Evolutionary conservation across 2,329 filamentous ascomycete species (phyloP), one percentile per base, ranked within the genome.

Genomic region (Diaporthe citri): DNA sequence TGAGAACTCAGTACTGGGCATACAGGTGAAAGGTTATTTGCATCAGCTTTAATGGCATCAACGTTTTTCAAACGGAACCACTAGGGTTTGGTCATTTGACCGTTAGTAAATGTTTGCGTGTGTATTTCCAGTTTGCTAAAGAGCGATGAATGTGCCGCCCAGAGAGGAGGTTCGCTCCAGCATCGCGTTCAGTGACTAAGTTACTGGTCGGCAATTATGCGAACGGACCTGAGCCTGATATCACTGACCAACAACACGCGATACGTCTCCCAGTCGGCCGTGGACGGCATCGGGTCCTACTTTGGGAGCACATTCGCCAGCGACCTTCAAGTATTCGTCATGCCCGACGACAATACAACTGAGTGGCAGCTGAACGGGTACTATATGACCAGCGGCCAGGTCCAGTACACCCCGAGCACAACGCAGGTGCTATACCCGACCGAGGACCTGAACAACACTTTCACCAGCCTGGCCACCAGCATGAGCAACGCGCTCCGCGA

Each of bases 401-500:
- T 66, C n/a, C 71, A 64, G 25, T 69, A 67, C 60, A 15, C 8
- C 28, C 60, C 72, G 13, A 66, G 51, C 22, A 56, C 56, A 39
- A 46, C 56, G 34, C 73, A 70, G 31, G 48, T 55, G n/a, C 72
- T 74, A 10, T 74, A 52, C 51, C 48, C 72, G 15, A 56, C 39
- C 8, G 20, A 51, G 17, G 73, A 74, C 41, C 46, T 74, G n/a
- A 69, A 72, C 28, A 20, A 25, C 12, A 74, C 66, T 15, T 74
- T 74, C 57, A 43, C 39, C 9, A 69, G 52, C 36, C 57, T 74
- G 22, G 73, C 73, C 17, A 20, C 66, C 25, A 74, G 73, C 36
- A 66, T 71, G 67, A 74, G 62, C 57, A 74, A 72, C 20, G 73
- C 73, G 6, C 52, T 74, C 10, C 55, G 67, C n/a, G 28, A 12